phyloP scores from a whole-genome alignment of 1,139 yeast species.

The Candida dubliniensis region DNA sequence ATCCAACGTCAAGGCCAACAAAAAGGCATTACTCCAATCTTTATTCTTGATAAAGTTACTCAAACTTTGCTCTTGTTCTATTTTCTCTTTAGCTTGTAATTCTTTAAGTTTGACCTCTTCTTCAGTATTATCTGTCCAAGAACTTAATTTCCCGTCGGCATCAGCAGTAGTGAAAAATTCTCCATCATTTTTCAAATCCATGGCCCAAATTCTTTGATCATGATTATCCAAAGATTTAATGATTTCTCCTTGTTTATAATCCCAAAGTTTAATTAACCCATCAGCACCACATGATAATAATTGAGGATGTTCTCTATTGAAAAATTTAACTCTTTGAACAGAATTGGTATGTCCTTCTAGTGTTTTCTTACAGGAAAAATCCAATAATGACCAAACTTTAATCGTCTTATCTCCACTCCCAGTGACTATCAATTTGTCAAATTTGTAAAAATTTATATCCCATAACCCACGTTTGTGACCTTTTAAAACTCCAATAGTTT shows the following conservation, averaged over 20 bases:
- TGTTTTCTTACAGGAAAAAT: slow-evolving; percentile 73
- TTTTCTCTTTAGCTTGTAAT: slow-evolving; percentile 52
- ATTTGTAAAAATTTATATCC: slow-evolving; percentile 82
- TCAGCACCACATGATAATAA: slow-evolving; percentile 89
- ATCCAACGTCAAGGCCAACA: slow-evolving; percentile 78
- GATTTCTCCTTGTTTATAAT: slow-evolving; percentile 71
- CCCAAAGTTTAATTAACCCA: slow-evolving; percentile 92
- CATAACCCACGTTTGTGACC: slow-evolving; percentile 96
- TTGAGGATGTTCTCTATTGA: slow-evolving; percentile 60
- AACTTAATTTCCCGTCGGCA: slow-evolving; percentile 87
- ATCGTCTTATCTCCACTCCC: slow-evolving; percentile 90
- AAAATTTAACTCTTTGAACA: slow-evolving; percentile 75
- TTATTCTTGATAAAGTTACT: slow-evolving; percentile 67
- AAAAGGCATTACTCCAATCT: slow-evolving; percentile 87
- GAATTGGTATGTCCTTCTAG: slow-evolving; percentile 95
- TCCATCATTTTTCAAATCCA: slow-evolving; percentile 63
- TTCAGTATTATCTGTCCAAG: slow-evolving; percentile 87
- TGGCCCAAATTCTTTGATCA: slow-evolving; percentile 92
- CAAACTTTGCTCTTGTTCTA: slow-evolving; percentile 87
- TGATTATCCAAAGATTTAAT: slow-evolving; percentile 85
- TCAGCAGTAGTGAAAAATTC: slow-evolving; percentile 78
- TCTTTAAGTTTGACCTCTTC: slow-evolving; percentile 55
- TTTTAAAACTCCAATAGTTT: slow-evolving; percentile 74
- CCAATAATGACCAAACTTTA: slow-evolving; percentile 82
- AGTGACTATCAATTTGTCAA: slow-evolving; percentile 73